Evolutionary conservation across 2,329 filamentous ascomycete species (phyloP).

Genomic region (Dichotomopilus funicola): DNA sequence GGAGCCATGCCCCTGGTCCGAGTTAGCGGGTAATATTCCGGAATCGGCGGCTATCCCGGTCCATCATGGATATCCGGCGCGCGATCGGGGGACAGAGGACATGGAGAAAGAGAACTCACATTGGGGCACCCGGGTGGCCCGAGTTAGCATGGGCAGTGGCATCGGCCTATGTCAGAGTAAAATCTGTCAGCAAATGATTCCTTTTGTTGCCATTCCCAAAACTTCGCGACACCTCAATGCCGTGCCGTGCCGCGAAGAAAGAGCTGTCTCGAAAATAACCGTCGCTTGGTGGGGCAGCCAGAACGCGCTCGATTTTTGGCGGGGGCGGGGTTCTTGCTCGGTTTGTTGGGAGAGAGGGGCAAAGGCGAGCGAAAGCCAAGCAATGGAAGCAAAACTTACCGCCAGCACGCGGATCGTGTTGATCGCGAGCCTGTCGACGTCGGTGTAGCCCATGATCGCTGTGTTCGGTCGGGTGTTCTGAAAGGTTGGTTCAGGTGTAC

Average conservation of each 20-base stretch:
- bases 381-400: constrained; percentile 52
- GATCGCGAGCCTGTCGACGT: constrained; percentile 84
- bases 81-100: neutral
- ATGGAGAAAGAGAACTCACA: constrained; percentile 48
- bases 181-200: constrained; percentile 21
- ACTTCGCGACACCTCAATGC: neutral
- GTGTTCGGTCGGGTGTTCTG: constrained; percentile 5
- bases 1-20: constrained; percentile 71
- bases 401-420: constrained; percentile 97
- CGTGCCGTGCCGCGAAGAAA: neutral
- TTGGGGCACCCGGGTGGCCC: constrained; percentile 96
- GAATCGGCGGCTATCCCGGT: constrained; percentile 11
- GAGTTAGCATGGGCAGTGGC: constrained; percentile 94
- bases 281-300: constrained; percentile 13
- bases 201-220: neutral
- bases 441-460: constrained; percentile 76
- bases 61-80: too few species aligned
- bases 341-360: constrained; percentile 15
- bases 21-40: constrained; percentile 28
- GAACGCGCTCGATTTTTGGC: constrained; percentile 16
- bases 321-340: constrained; percentile 19
- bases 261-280: neutral
- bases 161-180: constrained; percentile 66
- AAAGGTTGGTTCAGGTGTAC: constrained; percentile 2
- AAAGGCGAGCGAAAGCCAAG: neutral